Base-by-base conservation (phyloP, 768 basidiomycete species). In the Macrolepiota fuliginosa region DNA sequence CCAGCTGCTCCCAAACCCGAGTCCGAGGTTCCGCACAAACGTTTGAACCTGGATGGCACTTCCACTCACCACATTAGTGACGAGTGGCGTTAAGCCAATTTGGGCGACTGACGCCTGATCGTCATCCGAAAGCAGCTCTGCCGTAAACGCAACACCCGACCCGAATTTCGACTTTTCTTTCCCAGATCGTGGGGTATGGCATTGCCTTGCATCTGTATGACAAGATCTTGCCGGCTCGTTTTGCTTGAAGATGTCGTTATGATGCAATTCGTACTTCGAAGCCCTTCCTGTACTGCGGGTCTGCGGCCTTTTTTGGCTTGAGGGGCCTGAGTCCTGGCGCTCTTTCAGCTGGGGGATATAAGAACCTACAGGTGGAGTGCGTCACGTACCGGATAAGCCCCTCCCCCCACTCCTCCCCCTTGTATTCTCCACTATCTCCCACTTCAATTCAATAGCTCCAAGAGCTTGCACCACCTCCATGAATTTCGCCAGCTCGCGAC, bases 321-420 rank as follows among this genome's bases (percentile, higher is more conserved):
- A 46, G 46, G 47, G 37, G 56, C 56, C 56, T 58, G 47, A 50
- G 56, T 58, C 24, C 47, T 47, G 56, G 47, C 50, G 56, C 56
- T 58, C 46, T 50, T 58, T 35, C 9, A 9, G 36, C 45, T 24
- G 11, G 12, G 36, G 24, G 47, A 37, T 58, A 58, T 58, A 58
- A 58, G 56, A 58, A 25, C 35, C 29, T 36, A 13, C 15, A 17
- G 12, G 25, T 47, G 46, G 56, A 46, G 29, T 25, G 25, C 9
- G 40, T 36, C 10, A 36, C 35, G 36, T 36, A 13, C 12, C n/a
- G 7, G 6, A 11, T 9, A 22, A 22, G 24, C 22, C 24, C 37
- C 39, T 19, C 25, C 24, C 29, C 47, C 27, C 39, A 17, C 29
- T 49, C 19, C 13, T 37, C 40, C 52, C 22, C 19, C 19, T 58